phyloP scores from a whole-genome alignment of 116 monocot species.

The Dioscorea cayenensis region DNA sequence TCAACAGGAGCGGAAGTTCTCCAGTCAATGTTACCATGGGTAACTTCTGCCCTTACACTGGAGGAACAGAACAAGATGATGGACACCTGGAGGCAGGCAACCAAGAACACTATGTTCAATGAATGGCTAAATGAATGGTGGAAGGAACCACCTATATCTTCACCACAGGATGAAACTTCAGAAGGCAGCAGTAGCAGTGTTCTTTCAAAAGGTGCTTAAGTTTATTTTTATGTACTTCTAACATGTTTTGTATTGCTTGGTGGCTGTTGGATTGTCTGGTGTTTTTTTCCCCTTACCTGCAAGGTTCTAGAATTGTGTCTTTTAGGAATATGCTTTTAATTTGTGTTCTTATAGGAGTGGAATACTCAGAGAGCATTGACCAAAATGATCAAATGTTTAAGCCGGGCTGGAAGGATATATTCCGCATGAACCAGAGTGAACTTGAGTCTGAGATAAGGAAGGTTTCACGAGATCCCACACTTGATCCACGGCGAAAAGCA shows the following conservation, averaged over 20 bases:
- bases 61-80: conserved; percentile 99
- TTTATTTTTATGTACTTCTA: background rate
- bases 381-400: conserved; percentile 89
- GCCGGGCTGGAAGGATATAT: conserved; percentile 99
- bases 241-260: background rate
- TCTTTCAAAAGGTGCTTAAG: conserved; percentile 37
- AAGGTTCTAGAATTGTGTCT: background rate
- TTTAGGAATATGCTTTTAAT: background rate
- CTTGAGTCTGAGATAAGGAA: conserved; percentile 92
- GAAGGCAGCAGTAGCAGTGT: conserved; percentile 18
- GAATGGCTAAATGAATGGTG: conserved; percentile 99
- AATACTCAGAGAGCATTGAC: conserved; percentile 65
- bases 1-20: conserved; percentile 98
- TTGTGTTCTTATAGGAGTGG: conserved; percentile 26
- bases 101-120: conserved; percentile 98
- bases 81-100: conserved; percentile 91
- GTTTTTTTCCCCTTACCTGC: background rate
- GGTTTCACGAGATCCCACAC: conserved; percentile 86
- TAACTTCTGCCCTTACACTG: conserved; percentile 89
- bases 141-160: conserved; percentile 52
- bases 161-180: conserved; percentile 19
- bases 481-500: conserved; percentile 96
- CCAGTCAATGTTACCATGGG: conserved; percentile 99
- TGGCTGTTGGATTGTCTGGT: background rate
- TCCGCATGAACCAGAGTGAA: conserved; percentile 97